Evolutionary conservation across 768 basidiomycete genomes (phyloP).

Genomic region (Pulveroboletus sp.): DNA sequence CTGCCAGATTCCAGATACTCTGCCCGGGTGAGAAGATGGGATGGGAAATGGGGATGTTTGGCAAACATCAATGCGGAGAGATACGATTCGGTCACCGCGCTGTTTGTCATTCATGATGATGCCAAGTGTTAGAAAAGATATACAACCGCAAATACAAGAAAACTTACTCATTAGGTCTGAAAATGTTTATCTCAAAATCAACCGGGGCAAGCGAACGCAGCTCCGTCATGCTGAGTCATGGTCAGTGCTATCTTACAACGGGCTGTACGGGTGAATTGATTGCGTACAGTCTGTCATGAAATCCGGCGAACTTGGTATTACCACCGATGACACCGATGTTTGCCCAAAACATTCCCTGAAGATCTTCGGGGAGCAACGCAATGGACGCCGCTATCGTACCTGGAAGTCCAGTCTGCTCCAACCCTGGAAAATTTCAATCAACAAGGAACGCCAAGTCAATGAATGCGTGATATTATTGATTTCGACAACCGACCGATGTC

Average conservation of each 20-base stretch:
- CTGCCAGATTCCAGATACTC: slow-evolving; percentile 87
- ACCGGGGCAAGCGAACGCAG: slow-evolving; percentile 77
- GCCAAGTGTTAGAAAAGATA: slow-evolving; percentile 4
- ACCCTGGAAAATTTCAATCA: slow-evolving; percentile 39
- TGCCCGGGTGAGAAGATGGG: slow-evolving; percentile 60
- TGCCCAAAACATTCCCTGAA: slow-evolving; percentile 93
- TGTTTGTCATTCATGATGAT: slow-evolving; percentile 27
- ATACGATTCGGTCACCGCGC: slow-evolving; percentile 66
- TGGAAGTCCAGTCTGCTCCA: slow-evolving; percentile 78
- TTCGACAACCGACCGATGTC: slow-evolving; percentile 65
- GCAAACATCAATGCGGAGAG: slow-evolving; percentile 56
- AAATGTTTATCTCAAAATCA: slow-evolving; percentile 70
- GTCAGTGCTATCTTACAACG: slow-evolving; percentile 13
- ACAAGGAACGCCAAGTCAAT: slow-evolving; percentile 5
- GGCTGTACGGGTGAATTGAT: slow-evolving; percentile 11
- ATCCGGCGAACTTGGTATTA: slow-evolving; percentile 67
- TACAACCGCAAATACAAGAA: neutral
- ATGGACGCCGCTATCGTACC: slow-evolving; percentile 75
- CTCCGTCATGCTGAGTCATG: slow-evolving; percentile 55
- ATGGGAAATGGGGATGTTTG: slow-evolving; percentile 44
- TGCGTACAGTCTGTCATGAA: slow-evolving; percentile 71
- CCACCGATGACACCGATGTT: slow-evolving; percentile 92
- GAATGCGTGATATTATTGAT: slow-evolving; percentile 6
- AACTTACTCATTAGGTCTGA: slow-evolving; percentile 69
- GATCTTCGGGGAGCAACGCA: slow-evolving; percentile 65